phyloP scores from a whole-genome alignment of 1,284 basidiomycete species.

The Amylostereum areolatum region DNA sequence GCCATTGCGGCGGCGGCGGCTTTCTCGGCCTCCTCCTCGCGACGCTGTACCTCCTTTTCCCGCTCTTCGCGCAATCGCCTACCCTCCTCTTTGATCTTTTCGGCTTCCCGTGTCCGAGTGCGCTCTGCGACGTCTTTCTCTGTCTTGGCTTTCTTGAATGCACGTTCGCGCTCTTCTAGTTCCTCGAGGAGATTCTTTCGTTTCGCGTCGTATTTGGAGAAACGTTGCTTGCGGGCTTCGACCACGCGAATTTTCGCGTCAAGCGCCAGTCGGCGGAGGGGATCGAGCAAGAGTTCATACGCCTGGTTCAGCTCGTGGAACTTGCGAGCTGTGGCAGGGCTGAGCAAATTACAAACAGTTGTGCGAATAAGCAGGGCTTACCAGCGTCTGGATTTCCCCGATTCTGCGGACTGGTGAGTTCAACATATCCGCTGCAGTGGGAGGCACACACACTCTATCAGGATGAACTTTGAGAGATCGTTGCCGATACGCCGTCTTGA shows the following conservation, averaged over 20 bases:
- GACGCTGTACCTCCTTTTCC: conserved; percentile 45
- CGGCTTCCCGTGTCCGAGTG: conserved; percentile 56
- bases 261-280: conserved; percentile 74
- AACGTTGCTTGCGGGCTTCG: conserved; percentile 66
- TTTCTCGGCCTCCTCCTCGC: conserved; percentile 30
- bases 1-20: conserved; percentile 28
- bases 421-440: conserved; percentile 5
- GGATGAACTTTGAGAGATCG: conserved; percentile 86
- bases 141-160: conserved; percentile 66
- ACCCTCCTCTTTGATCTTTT: conserved; percentile 77
- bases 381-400: conserved; percentile 76
- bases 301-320: conserved; percentile 87
- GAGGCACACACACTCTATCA: conserved; percentile 57
- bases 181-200: conserved; percentile 80
- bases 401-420: conserved; percentile 43
- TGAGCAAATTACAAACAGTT: background rate
- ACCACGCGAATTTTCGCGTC: conserved; percentile 76
- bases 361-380: conserved; percentile 18
- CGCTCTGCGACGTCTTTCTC: conserved; percentile 56
- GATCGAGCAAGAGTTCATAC: conserved; percentile 82
- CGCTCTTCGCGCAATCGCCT: conserved; percentile 64
- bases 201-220: conserved; percentile 72
- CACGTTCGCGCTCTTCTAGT: conserved; percentile 76
- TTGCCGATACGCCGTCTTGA: conserved; percentile 79
- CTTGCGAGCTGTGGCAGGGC: conserved; percentile 49